These are phyloP conservation scores for Osmanthus fragrans DNA, from an alignment of 257 asterid species.

Conservation along the genomic window DNA sequence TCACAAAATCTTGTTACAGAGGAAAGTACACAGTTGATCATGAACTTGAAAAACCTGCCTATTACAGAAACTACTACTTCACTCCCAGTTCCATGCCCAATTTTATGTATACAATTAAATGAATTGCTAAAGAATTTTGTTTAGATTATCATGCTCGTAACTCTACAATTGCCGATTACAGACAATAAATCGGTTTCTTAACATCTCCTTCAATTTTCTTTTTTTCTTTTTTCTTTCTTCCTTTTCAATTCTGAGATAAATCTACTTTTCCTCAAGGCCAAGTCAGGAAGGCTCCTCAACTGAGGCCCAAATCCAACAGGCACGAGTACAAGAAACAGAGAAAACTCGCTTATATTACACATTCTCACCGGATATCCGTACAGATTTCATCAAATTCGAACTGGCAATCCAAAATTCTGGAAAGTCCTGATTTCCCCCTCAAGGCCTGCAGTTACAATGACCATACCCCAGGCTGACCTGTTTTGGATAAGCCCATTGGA, in stretches of 20 bases:
- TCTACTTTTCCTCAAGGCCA: conserved; percentile 20
- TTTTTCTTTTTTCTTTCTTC: neutral
- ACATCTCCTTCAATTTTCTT: conserved; percentile 20
- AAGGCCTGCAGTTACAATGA: conserved; percentile 84
- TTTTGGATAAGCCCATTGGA: conserved; percentile 53
- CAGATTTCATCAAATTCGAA: conserved; percentile 54
- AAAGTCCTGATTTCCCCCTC: conserved; percentile 86
- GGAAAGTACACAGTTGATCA: neutral
- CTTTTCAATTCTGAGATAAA: conserved; percentile 26
- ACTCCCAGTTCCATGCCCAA: conserved; percentile 28
- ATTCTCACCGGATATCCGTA: conserved; percentile 65
- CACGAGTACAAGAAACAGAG: conserved; percentile 28
- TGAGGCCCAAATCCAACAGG: conserved; percentile 26
- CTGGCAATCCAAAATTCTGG: conserved; percentile 91
- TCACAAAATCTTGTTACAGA: neutral
- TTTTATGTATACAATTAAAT: conserved; percentile 33
- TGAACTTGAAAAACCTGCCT: conserved; percentile 14
- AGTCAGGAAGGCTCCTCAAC: conserved; percentile 22
- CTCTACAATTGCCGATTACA: conserved; percentile 80
- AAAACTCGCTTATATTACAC: conserved; percentile 47
- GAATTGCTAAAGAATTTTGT: conserved; percentile 48
- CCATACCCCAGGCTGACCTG: conserved; percentile 89
- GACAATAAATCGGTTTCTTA: conserved; percentile 44
- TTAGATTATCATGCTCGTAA: conserved; percentile 37
- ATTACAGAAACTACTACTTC: neutral